These are phyloP conservation scores for Wilhelminamyces savonicus DNA, from an alignment of 805 yeast genomes.

Conservation along the genomic window DNA sequence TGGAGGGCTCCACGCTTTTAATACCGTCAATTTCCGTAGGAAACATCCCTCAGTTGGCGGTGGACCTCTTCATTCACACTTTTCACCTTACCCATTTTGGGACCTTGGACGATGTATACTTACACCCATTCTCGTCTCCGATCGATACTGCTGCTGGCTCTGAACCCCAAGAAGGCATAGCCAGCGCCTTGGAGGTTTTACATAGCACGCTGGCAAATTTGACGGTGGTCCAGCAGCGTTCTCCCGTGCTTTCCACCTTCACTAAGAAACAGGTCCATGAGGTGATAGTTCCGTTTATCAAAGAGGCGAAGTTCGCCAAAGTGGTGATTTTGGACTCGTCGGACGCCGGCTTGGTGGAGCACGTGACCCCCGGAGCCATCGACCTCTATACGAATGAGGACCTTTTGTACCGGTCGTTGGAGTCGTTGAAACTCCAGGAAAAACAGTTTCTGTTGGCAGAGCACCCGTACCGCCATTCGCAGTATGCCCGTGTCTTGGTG, in stretches of 20 bases:
- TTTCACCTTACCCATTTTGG: slow-evolving; percentile 46
- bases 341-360: slow-evolving; percentile 50
- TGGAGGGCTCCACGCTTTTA: slow-evolving; percentile 39
- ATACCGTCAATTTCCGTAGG: slow-evolving; percentile 83
- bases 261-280: slow-evolving; percentile 44
- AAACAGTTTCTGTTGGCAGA: slow-evolving; percentile 2
- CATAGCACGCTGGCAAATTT: slow-evolving; percentile 32
- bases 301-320: slow-evolving; percentile 30
- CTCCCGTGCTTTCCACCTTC: slow-evolving; percentile 74
- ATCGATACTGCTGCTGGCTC: slow-evolving; percentile 33
- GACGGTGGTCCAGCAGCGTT: slow-evolving; percentile 70
- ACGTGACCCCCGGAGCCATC: slow-evolving; percentile 13
- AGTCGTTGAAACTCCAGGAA: slow-evolving; percentile 17
- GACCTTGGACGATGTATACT: slow-evolving; percentile 49
- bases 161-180: slow-evolving; percentile 25
- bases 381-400: slow-evolving; percentile 25
- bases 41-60: slow-evolving; percentile 79
- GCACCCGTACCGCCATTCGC: slow-evolving; percentile 6
- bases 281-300: slow-evolving; percentile 45
- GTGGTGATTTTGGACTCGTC: slow-evolving; percentile 65
- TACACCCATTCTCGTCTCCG: slow-evolving; percentile 85
- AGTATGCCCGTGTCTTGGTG: slow-evolving; percentile 8
- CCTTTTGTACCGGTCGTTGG: slow-evolving; percentile 23
- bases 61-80: slow-evolving; percentile 70
- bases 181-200: slow-evolving; percentile 66